Percentiles rank a stretch among this genome's conserved stretches.
These are phyloP conservation scores for Vaccinium myrtillus DNA, from an alignment of 148 eudicot genomes.

Conservation along the genomic window DNA sequence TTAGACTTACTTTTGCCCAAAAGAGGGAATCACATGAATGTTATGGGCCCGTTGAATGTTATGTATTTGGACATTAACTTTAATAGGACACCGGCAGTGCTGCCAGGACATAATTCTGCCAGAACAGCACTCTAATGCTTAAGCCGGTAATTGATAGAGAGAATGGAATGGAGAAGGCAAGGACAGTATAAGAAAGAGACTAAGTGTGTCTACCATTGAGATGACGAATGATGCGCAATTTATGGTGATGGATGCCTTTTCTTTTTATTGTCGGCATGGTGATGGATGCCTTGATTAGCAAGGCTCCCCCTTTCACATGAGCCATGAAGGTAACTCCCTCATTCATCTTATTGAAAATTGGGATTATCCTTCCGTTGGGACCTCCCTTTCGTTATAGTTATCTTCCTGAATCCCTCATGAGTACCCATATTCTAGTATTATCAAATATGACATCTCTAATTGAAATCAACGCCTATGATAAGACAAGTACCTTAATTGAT, in stretches of 20 bases:
- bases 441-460: too few relatives aligned
- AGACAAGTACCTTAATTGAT: too few relatives aligned
- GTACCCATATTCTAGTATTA: not conserved
- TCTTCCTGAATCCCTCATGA: not conserved
- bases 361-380: not conserved
- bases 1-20: not conserved
- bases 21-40: not conserved
- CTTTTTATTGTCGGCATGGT: not conserved
- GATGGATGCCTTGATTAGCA: not conserved
- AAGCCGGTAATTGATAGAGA: not conserved
- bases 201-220: not conserved
- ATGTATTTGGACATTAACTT: not conserved
- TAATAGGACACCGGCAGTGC: not conserved
- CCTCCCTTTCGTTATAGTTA: not conserved
- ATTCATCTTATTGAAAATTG: not conserved
- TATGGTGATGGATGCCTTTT: not conserved
- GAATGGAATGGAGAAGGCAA: not conserved
- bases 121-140: not conserved
- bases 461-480: too few relatives aligned
- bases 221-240: not conserved
- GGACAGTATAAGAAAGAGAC: not conserved
- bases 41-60: not conserved
- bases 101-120: not conserved
- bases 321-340: not conserved
- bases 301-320: not conserved